These are phyloP conservation scores for Leptographium lundbergii DNA, from an alignment of 2,329 filamentous ascomycete genomes.

Conservation along the genomic window DNA sequence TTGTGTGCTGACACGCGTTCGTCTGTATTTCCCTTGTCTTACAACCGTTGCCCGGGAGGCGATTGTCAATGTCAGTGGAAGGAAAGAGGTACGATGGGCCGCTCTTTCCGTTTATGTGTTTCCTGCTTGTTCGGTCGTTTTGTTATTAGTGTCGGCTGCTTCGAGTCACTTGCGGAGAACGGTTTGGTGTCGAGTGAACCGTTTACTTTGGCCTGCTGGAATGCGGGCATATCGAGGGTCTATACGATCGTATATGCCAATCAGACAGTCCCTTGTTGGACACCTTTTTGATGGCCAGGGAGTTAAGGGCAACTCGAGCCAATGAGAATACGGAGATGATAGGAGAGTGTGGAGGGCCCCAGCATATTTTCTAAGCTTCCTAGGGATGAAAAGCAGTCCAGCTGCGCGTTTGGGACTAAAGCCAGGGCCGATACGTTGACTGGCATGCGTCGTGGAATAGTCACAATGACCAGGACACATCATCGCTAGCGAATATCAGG, in stretches of 20 bases:
- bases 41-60: slow-evolving; percentile 1
- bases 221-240: background rate
- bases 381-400: background rate
- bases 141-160: background rate
- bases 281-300: too few species aligned
- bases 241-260: background rate
- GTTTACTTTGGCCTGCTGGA: background rate
- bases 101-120: slow-evolving; percentile 5
- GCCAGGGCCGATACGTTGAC: background rate
- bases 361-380: background rate
- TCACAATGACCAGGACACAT: background rate
- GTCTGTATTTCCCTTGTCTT: background rate
- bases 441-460: background rate
- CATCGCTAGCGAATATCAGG: too few species aligned
- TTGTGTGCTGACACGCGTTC: background rate
- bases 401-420: background rate
- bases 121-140: background rate
- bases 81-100: background rate
- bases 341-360: background rate
- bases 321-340: background rate
- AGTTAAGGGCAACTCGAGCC: background rate
- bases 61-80: background rate
- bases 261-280: background rate
- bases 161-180: background rate
- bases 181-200: background rate